phyloP scores from a whole-genome alignment of 345 rosid species.

The Pelargonium nanum region DNA sequence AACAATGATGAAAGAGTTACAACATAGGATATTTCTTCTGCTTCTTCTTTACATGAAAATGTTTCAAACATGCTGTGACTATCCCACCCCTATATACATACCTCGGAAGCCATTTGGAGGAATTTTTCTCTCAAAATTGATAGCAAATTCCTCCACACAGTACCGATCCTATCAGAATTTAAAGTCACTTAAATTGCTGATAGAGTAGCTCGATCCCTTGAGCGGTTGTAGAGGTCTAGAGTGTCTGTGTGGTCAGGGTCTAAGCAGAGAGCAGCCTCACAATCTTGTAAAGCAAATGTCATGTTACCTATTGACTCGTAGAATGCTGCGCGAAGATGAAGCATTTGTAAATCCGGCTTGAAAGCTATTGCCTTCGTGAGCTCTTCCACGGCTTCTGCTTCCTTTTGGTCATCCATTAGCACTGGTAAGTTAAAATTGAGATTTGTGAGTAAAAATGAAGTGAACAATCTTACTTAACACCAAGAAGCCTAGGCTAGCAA shows the following conservation, averaged over 20 bases:
- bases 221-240: conserved; percentile 56
- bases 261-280: conserved; percentile 87
- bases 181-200: conserved; percentile 23
- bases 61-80: neutral
- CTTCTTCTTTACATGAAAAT: neutral
- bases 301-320: conserved; percentile 68
- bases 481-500: neutral
- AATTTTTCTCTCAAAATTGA: neutral
- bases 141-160: too few species aligned
- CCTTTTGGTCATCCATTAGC: conserved; percentile 87
- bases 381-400: conserved; percentile 76
- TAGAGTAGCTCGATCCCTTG: conserved; percentile 30
- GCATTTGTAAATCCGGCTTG: conserved; percentile 81
- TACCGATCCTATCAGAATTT: too few species aligned
- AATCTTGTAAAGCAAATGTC: conserved; percentile 52
- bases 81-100: neutral
- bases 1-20: neutral
- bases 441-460: neutral
- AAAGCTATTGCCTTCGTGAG: conserved; percentile 76
- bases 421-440: conserved; percentile 28
- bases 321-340: conserved; percentile 94
- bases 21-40: neutral
- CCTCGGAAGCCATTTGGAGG: neutral
- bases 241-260: conserved; percentile 73
- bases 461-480: neutral